Evolutionary conservation across 371 early-diverging fungal species (phyloP).

Genomic region (Capillidium rhysosporum): DNA sequence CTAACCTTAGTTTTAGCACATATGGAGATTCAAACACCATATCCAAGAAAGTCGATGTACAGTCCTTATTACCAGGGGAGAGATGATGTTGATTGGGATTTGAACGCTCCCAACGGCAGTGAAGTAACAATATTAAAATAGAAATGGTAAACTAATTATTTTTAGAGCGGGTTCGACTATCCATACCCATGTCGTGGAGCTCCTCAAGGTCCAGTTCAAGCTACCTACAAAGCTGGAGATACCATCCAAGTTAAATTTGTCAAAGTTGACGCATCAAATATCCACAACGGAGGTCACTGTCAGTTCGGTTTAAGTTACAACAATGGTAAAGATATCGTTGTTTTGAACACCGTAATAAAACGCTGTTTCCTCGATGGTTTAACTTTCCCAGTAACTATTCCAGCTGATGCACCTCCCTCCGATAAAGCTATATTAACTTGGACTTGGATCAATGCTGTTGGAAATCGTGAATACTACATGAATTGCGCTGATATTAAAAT

Average conservation of each 20-base stretch:
- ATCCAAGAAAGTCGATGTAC: constrained; percentile 12
- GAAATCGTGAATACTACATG: constrained; percentile 43
- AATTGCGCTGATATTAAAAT: constrained; percentile 44
- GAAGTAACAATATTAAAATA: neutral
- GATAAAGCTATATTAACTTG: constrained; percentile 27
- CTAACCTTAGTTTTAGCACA: constrained; percentile 5
- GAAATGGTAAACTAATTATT: neutral
- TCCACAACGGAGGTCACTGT: constrained; percentile 41
- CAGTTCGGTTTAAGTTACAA: constrained; percentile 45
- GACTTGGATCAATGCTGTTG: constrained; percentile 43
- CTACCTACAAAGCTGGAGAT: constrained; percentile 14
- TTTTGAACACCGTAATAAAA: constrained; percentile 26
- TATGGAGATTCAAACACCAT: constrained; percentile 13
- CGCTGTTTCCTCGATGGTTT: constrained; percentile 11
- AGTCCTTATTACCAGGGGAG: constrained; percentile 4
- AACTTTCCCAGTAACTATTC: constrained; percentile 23
- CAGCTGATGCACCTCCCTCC: constrained; percentile 21
- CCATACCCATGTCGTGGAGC: constrained; percentile 10
- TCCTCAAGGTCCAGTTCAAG: constrained; percentile 5
- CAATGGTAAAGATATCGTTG: constrained; percentile 33
- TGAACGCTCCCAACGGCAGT: constrained; percentile 10
- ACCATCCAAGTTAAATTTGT: constrained; percentile 12
- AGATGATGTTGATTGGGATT: constrained; percentile 9
- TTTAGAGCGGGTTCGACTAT: neutral
- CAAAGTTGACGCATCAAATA: constrained; percentile 9